A percentile compares a stretch with the other conserved stretches of the same genome.
Evolutionary conservation across 2,329 filamentous ascomycete species (phyloP).

Genomic region (Amesomyces nigricolor): DNA sequence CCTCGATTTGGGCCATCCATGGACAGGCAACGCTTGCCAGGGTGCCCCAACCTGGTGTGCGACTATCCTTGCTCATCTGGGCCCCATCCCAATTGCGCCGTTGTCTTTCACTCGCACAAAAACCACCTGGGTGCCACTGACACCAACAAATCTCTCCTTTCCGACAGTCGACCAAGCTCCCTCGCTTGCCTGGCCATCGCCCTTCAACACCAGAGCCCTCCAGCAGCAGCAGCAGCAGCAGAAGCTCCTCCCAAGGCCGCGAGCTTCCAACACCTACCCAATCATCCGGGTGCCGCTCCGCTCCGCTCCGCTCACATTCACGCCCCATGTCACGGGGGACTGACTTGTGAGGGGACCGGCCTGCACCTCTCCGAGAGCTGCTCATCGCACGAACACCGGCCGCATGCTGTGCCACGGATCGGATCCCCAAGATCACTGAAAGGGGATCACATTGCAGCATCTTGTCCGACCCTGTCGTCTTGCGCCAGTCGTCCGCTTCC

Average conservation of each 20-base stretch:
- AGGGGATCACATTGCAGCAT: conserved; percentile 46
- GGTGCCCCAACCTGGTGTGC: conserved; percentile 25
- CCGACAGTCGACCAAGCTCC: conserved; percentile 13
- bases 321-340: conserved; percentile 18
- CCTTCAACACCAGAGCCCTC: conserved; percentile 8
- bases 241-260: not conserved
- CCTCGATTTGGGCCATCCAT: conserved; percentile 28
- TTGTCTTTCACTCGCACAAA: conserved; percentile 47
- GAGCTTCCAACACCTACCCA: conserved; percentile 12
- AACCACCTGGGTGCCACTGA: conserved; percentile 40
- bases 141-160: conserved; percentile 30
- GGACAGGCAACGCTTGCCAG: conserved; percentile 23
- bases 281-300: conserved; percentile 11
- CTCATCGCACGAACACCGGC: conserved; percentile 36
- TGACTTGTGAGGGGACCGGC: conserved; percentile 22
- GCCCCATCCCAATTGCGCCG: conserved; percentile 41
- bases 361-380: conserved; percentile 42
- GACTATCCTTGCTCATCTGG: conserved; percentile 34
- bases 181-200: conserved; percentile 10
- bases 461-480: conserved; percentile 43
- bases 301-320: conserved; percentile 12
- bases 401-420: conserved; percentile 45
- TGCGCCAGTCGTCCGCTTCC: conserved; percentile 17
- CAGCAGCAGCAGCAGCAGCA: conserved; percentile 7
- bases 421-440: conserved; percentile 38